Percentiles rank a stretch among this genome's conserved stretches.
These are phyloP conservation scores for Kodamaea kaohsiungensis DNA, from an alignment of 805 yeast species.

Conservation along the genomic window DNA sequence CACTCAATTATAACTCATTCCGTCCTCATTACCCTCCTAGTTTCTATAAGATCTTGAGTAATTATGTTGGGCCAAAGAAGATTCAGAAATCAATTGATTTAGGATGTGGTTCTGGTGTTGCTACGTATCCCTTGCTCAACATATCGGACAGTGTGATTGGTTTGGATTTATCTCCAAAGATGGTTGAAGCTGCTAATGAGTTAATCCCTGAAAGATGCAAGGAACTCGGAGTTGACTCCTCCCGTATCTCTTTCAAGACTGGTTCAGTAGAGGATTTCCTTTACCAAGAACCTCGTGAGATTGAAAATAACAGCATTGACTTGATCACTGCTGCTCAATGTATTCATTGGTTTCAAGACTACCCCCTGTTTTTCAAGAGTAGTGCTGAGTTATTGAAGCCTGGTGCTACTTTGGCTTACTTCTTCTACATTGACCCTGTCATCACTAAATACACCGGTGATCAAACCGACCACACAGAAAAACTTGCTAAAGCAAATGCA, in stretches of 20 bases:
- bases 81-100: conserved; percentile 34
- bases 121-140: conserved; percentile 45
- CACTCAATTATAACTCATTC: conserved; percentile 37
- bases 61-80: conserved; percentile 19
- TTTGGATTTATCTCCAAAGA: conserved; percentile 47
- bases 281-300: conserved; percentile 12
- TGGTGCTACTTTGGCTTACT: conserved; percentile 45
- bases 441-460: conserved; percentile 27
- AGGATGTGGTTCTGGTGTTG: conserved; percentile 60
- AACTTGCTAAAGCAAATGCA: conserved; percentile 22
- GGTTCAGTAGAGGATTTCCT: conserved; percentile 33
- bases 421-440: conserved; percentile 44
- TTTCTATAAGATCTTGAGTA: conserved; percentile 32
- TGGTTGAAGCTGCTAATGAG: conserved; percentile 47
- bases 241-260: conserved; percentile 32
- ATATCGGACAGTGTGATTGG: conserved; percentile 42
- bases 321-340: conserved; percentile 45
- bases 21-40: conserved; percentile 44
- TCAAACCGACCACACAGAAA: conserved; percentile 11
- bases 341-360: conserved; percentile 43
- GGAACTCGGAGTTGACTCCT: conserved; percentile 10
- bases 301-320: conserved; percentile 27
- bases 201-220: conserved; percentile 18
- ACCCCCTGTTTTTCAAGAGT: conserved; percentile 31
- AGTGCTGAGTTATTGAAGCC: conserved; percentile 36